These are phyloP conservation scores for Pseudocercospora fuligena DNA, from an alignment of 2,329 filamentous ascomycete genomes.

Conservation along the genomic window DNA sequence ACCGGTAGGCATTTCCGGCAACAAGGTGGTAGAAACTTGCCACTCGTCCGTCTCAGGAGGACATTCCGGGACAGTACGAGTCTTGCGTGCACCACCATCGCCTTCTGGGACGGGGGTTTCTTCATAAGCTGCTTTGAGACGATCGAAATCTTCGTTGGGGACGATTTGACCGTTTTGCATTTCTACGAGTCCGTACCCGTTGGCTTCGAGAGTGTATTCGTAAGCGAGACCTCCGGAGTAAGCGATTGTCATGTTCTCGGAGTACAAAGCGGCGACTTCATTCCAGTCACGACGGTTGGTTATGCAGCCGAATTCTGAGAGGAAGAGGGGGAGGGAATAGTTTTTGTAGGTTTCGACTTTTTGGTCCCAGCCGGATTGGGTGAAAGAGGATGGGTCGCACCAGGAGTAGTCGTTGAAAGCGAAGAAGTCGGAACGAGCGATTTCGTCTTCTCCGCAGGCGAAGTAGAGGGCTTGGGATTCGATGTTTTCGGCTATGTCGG, in stretches of 20 bases:
- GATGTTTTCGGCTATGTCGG: conserved; percentile 83
- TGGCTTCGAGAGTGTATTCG: conserved; percentile 83
- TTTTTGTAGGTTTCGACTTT: conserved; percentile 87
- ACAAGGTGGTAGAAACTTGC: conserved; percentile 56
- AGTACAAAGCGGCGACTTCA: conserved; percentile 81
- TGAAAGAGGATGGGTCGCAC: conserved; percentile 73
- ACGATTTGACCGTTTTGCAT: conserved; percentile 60
- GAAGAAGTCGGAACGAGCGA: conserved; percentile 80
- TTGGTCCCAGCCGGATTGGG: conserved; percentile 76
- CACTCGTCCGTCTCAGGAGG: conserved; percentile 60
- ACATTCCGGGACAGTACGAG: conserved; percentile 55
- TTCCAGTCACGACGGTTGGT: conserved; percentile 79
- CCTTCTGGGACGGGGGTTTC: conserved; percentile 59
- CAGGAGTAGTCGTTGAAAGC: conserved; percentile 89
- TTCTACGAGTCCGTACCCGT: conserved; percentile 78
- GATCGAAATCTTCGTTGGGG: conserved; percentile 67
- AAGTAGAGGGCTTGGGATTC: conserved; percentile 86
- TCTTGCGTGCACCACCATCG: conserved; percentile 61
- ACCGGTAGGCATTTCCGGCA: conserved; percentile 61
- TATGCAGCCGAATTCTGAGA: conserved; percentile 92
- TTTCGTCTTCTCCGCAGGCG: conserved; percentile 85
- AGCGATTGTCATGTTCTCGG: conserved; percentile 77
- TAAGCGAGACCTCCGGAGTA: conserved; percentile 96
- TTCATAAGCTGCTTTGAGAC: conserved; percentile 57
- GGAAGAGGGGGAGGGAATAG: conserved; percentile 87